Conservation (phyloP, 768 basidiomycete species). For the Agrocybe chaxingu region DNA sequence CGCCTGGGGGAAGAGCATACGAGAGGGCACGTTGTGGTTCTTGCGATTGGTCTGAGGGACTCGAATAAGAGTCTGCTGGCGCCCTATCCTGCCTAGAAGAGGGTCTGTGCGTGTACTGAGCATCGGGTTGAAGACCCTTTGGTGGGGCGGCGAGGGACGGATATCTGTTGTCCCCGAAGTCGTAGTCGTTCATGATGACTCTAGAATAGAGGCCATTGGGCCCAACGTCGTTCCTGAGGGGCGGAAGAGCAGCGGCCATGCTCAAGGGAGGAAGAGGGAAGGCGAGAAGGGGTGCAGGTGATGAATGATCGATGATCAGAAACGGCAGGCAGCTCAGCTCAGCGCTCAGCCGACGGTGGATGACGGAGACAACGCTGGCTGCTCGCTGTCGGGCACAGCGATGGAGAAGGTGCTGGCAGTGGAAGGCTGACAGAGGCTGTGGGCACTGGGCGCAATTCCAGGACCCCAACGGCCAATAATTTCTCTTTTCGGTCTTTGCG, state of each 20-base stretch:
- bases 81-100: slow-evolving; percentile 22
- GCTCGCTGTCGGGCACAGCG: slow-evolving; percentile 2
- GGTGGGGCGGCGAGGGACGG: slow-evolving; percentile 25
- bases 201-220: slow-evolving; percentile 46
- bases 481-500: slow-evolving; percentile 6
- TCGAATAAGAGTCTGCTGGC: slow-evolving; percentile 28
- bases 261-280: slow-evolving; percentile 21
- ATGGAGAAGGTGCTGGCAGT: slow-evolving; percentile 4
- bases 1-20: slow-evolving; percentile 41
- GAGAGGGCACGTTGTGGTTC: slow-evolving; percentile 38
- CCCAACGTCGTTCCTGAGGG: slow-evolving; percentile 35
- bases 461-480: neutral
- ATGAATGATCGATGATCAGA: slow-evolving; percentile 11
- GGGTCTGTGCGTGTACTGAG: slow-evolving; percentile 16
- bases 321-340: neutral
- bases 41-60: slow-evolving; percentile 30
- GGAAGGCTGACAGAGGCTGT: slow-evolving; percentile 7
- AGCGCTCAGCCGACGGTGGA: neutral
- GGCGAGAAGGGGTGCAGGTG: slow-evolving; percentile 4
- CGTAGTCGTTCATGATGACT: slow-evolving; percentile 56
- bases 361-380: neutral
- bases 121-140: slow-evolving; percentile 14
- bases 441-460: neutral
- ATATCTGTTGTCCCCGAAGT: slow-evolving; percentile 64
- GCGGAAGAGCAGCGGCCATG: slow-evolving; percentile 52